Evolutionary conservation across 257 asterid genomes (phyloP), one percentile per base, ranked within the genome.

Genomic region (Rhazya stricta): DNA sequence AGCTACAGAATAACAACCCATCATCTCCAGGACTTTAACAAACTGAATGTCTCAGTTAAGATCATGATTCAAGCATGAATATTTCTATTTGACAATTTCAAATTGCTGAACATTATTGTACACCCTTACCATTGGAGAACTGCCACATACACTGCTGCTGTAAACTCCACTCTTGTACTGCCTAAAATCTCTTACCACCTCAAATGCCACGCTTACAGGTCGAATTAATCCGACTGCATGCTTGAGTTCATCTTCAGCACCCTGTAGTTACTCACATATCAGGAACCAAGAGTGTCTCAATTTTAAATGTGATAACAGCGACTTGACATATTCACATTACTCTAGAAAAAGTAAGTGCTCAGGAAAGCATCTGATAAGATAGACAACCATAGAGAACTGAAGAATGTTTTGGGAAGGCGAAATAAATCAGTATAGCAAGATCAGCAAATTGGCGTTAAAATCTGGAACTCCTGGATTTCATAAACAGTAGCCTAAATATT

Each of bases 121-220:
- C 74, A 27, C 67, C 73, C 88, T 87, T 74, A 93, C 98, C 98
- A 80, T 79, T 60, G 98, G 88, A 81, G 86, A 57, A 73, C 1
- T 85, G 79, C 97, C 96, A 69, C 98, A 93, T 34, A 70, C 67
- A 30, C 76, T 74, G 85, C 91, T 90, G 85, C 94, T 82, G 84
- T 76, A 93, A 73, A 93, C 96, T 48, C 98, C 98, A 8, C 81
- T 72, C 43, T 85, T 70, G 81, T 93, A 93, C 6, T 81, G 71
- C 80, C 79, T 73, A 79, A 93, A 93, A 67, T 83, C 89, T 10
- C 73, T 21, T 32, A 85, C 82, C 69, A 91, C 97, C 89, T 93
- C 85, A 79, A 90, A 93, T 63, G 98, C 98, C 80, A 93, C 90
- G 75, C 98, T 93, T 19, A 91, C 97, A 7, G 98, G 97, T 73